Evolutionary conservation across 768 basidiomycete genomes (phyloP).

Genomic region (Mycena indigotica): DNA sequence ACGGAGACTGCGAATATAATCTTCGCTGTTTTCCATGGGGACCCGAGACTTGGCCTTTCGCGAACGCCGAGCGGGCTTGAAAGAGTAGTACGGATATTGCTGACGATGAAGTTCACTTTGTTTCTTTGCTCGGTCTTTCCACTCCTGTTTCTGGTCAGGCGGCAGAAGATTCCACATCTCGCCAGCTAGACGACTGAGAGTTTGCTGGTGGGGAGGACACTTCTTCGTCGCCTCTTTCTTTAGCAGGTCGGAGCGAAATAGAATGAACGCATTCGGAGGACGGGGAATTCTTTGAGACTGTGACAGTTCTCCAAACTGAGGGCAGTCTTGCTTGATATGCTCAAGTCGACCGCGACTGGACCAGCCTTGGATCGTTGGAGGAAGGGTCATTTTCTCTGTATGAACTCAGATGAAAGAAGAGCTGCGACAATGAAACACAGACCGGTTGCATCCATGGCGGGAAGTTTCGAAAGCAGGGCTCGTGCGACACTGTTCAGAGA

Average conservation of each 20-base stretch:
- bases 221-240: constrained; percentile 49
- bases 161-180: constrained; percentile 64
- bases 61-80: constrained; percentile 47
- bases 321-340: background rate
- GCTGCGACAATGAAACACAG: background rate
- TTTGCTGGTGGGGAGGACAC: constrained; percentile 70
- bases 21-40: constrained; percentile 25
- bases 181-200: constrained; percentile 71
- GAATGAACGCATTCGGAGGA: constrained; percentile 83
- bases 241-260: constrained; percentile 71
- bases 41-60: constrained; percentile 30
- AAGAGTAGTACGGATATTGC: constrained; percentile 64
- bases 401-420: background rate
- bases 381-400: too few species aligned
- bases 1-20: constrained; percentile 36
- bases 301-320: background rate
- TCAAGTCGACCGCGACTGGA: too few species aligned
- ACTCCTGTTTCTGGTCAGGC: constrained; percentile 47
- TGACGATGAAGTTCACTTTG: constrained; percentile 50
- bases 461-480: background rate
- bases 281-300: constrained; percentile 56
- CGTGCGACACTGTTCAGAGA: background rate
- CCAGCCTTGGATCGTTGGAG: too few species aligned
- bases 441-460: background rate
- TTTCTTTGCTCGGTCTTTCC: constrained; percentile 48